A percentile compares a stretch with the other conserved stretches of the same genome.
These are phyloP conservation scores for Aspergillus versicolor DNA, from an alignment of 2,329 filamentous ascomycete genomes.

Conservation along the genomic window DNA sequence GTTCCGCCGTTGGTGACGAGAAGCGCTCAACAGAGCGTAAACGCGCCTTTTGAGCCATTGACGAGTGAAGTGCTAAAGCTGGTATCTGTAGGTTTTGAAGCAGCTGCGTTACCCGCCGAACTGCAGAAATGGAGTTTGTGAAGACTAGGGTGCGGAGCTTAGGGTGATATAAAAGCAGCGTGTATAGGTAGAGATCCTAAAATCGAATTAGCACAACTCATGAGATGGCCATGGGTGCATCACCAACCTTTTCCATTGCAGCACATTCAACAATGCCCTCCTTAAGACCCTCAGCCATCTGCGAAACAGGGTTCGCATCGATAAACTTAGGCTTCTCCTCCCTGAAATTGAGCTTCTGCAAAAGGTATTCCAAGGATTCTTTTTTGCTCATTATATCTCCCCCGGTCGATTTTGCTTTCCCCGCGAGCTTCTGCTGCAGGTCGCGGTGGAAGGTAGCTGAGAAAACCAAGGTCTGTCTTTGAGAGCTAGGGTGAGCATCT, in stretches of 20 bases:
- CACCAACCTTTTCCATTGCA: slow-evolving; percentile 80
- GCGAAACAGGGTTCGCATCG: slow-evolving; percentile 82
- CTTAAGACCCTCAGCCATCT: slow-evolving; percentile 82
- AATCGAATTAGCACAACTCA: slow-evolving; percentile 1
- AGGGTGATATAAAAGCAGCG: slow-evolving; percentile 78
- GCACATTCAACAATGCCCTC: slow-evolving; percentile 91
- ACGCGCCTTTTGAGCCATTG: slow-evolving; percentile 94
- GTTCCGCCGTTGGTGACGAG: slow-evolving; percentile 57
- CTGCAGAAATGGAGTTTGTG: slow-evolving; percentile 91
- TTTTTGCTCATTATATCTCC: slow-evolving; percentile 67
- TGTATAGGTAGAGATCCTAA: slow-evolving; percentile 88
- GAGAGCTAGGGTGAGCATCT: slow-evolving; percentile 28
- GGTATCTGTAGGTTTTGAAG: slow-evolving; percentile 78
- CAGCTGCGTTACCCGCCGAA: slow-evolving; percentile 80
- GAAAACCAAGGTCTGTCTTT: slow-evolving; percentile 87
- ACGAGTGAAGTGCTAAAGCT: slow-evolving; percentile 78
- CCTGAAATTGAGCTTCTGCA: slow-evolving; percentile 85
- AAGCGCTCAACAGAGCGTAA: slow-evolving; percentile 92
- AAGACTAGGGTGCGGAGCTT: slow-evolving; percentile 83
- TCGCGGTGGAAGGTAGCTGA: slow-evolving; percentile 94
- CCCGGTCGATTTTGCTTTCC: slow-evolving; percentile 62
- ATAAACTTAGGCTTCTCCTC: slow-evolving; percentile 84
- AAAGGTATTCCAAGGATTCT: slow-evolving; percentile 87
- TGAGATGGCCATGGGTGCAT: background rate
- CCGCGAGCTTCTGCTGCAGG: slow-evolving; percentile 84